Evolutionary conservation across 2,329 filamentous ascomycete genomes (phyloP).

Genomic region (Trichophyton equinum): DNA sequence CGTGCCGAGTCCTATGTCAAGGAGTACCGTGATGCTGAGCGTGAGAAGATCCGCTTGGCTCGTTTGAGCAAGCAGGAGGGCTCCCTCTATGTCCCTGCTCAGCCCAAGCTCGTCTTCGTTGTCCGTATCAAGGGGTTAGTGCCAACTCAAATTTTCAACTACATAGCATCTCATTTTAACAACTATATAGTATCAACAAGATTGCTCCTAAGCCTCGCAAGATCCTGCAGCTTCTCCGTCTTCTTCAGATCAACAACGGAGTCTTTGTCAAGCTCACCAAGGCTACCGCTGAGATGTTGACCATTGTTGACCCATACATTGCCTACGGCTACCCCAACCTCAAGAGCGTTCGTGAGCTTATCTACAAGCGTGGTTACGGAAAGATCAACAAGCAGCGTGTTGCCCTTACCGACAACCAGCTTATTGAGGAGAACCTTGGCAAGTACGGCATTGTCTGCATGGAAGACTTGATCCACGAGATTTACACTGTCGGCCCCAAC

Average conservation of each 20-base stretch:
- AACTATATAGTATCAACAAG: conserved; percentile 95
- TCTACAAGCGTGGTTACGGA: conserved; percentile 99
- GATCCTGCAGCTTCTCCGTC: conserved; percentile 97
- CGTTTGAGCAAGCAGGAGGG: conserved; percentile 85
- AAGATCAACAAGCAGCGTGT: conserved; percentile 98
- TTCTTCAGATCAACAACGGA: conserved; percentile 99
- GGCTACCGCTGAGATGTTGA: conserved; percentile 93
- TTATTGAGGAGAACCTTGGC: conserved; percentile 93
- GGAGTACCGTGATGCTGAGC: conserved; percentile 97
- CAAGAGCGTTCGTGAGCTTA: conserved; percentile 95
- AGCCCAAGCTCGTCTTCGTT: conserved; percentile 94
- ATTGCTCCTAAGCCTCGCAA: conserved; percentile 99
- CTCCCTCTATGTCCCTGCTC: conserved; percentile 84
- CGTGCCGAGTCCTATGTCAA: conserved; percentile 99
- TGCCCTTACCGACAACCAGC: conserved; percentile 90
- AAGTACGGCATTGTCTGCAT: conserved; percentile 99
- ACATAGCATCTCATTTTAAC: neutral
- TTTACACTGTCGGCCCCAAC: conserved; percentile 96
- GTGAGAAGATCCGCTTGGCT: conserved; percentile 89
- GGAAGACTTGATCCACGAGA: conserved; percentile 99
- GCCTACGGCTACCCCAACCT: conserved; percentile 99
- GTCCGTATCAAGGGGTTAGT: conserved; percentile 93
- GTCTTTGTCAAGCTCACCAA: conserved; percentile 97
- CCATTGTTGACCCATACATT: conserved; percentile 97
- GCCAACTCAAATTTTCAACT: neutral